Evolutionary conservation across 495 filamentous ascomycete genomes (phyloP).

Genomic region (Delitschia confertaspora): DNA sequence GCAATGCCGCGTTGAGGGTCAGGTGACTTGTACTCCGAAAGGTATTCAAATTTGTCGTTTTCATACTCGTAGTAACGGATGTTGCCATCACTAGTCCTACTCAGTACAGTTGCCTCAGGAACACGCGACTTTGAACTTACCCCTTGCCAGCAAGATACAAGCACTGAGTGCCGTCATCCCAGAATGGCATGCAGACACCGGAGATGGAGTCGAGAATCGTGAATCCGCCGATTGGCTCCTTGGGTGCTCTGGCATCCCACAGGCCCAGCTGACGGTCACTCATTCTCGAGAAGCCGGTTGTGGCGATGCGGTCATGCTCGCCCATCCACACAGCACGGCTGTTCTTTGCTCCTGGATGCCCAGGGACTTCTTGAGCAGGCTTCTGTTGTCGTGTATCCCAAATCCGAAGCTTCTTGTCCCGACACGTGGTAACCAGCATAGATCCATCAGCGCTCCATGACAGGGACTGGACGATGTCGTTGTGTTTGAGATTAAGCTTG

Average conservation of each 20-base stretch:
- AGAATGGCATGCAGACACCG: slow-evolving; percentile 98
- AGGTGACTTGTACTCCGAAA: slow-evolving; percentile 89
- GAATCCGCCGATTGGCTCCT: slow-evolving; percentile 80
- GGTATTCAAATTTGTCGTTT: slow-evolving; percentile 93
- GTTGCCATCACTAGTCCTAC: slow-evolving; percentile 72
- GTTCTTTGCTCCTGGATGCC: slow-evolving; percentile 91
- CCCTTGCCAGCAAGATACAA: slow-evolving; percentile 94
- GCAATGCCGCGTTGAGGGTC: slow-evolving; percentile 93
- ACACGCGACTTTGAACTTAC: slow-evolving; percentile 43
- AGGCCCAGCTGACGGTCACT: slow-evolving; percentile 92
- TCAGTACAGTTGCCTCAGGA: slow-evolving; percentile 17
- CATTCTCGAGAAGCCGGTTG: slow-evolving; percentile 96
- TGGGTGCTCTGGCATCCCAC: slow-evolving; percentile 79
- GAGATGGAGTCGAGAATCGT: slow-evolving; percentile 84
- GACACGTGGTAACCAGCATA: slow-evolving; percentile 82
- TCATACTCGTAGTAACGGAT: slow-evolving; percentile 97
- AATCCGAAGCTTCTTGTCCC: slow-evolving; percentile 94
- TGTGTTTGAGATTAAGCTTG: slow-evolving; percentile 66
- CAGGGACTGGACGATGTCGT: slow-evolving; percentile 86
- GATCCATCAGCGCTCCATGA: slow-evolving; percentile 93
- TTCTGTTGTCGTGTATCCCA: slow-evolving; percentile 95
- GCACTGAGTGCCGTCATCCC: slow-evolving; percentile 91
- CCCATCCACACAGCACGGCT: slow-evolving; percentile 94
- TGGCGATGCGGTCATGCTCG: slow-evolving; percentile 87
- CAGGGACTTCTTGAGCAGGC: slow-evolving; percentile 71